phyloP scores from a whole-genome alignment of 768 basidiomycete species.

The Leccinum sublutescens region DNA sequence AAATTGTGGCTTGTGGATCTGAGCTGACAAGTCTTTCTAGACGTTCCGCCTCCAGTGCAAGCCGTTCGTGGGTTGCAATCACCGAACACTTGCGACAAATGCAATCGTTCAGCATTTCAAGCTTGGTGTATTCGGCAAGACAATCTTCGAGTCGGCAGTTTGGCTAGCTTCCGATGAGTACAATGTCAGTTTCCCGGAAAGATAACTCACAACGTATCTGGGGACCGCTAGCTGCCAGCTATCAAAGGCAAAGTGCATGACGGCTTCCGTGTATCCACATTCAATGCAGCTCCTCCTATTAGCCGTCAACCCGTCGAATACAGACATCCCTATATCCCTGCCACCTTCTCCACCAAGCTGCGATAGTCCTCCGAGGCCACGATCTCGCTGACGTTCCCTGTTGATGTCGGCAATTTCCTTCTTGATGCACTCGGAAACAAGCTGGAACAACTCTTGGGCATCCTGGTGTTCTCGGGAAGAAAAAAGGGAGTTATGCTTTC shows the following conservation, averaged over 20 bases:
- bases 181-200: neutral
- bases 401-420: slow-evolving; percentile 77
- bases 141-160: slow-evolving; percentile 77
- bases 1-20: slow-evolving; percentile 50
- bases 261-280: slow-evolving; percentile 93
- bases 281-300: slow-evolving; percentile 83
- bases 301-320: slow-evolving; percentile 89
- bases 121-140: slow-evolving; percentile 82
- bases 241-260: slow-evolving; percentile 88
- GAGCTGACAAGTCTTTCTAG: slow-evolving; percentile 40
- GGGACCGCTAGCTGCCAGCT: slow-evolving; percentile 81
- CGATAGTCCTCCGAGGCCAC: slow-evolving; percentile 64
- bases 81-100: slow-evolving; percentile 92
- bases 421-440: slow-evolving; percentile 86
- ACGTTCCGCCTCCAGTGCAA: slow-evolving; percentile 60
- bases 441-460: slow-evolving; percentile 96
- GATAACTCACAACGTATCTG: slow-evolving; percentile 50
- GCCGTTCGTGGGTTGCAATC: slow-evolving; percentile 65
- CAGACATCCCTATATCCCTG: slow-evolving; percentile 56
- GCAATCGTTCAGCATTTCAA: slow-evolving; percentile 89
- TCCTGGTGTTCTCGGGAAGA: slow-evolving; percentile 95
- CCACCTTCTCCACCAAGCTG: slow-evolving; percentile 19
- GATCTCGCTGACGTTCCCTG: slow-evolving; percentile 65
- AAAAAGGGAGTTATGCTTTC: slow-evolving; percentile 64
- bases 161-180: slow-evolving; percentile 39